Percentiles rank a stretch among this genome's conserved stretches.
Evolutionary conservation across 345 rosid species (phyloP).

Genomic region (Arabis hirsuta): DNA sequence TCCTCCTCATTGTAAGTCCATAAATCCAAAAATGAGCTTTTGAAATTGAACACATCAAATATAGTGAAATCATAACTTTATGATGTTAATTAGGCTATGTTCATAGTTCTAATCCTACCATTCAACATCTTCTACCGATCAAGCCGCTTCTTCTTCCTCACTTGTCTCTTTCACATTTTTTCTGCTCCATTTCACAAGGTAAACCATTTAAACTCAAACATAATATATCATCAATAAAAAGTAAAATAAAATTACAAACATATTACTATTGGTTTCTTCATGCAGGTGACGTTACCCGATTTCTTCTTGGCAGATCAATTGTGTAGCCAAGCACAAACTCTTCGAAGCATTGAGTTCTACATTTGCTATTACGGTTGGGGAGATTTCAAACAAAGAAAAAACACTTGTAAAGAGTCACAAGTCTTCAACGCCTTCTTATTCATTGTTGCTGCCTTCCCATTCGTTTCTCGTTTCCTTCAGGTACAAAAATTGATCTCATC

Average conservation of each 20-base stretch:
- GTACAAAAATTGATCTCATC: slow-evolving; percentile 38
- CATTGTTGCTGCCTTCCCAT: slow-evolving; percentile 60
- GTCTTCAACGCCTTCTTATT: slow-evolving; percentile 50
- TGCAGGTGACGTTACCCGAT: slow-evolving; percentile 65
- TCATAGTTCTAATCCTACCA: slow-evolving; percentile 35
- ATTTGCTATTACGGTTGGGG: slow-evolving; percentile 67
- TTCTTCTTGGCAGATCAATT: slow-evolving; percentile 74
- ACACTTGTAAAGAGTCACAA: slow-evolving; percentile 49
- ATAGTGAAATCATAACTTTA: neutral
- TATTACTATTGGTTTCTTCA: slow-evolving; percentile 25
- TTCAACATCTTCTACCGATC: slow-evolving; percentile 44
- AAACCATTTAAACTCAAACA: slow-evolving; percentile 16
- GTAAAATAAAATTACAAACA: neutral
- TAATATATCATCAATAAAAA: neutral
- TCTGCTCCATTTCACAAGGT: slow-evolving; percentile 44
- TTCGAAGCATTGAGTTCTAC: slow-evolving; percentile 62
- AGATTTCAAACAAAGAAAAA: slow-evolving; percentile 53
- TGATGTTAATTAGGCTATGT: slow-evolving; percentile 43
- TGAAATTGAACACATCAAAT: neutral
- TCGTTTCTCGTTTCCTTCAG: slow-evolving; percentile 66
- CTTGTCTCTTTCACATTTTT: slow-evolving; percentile 15
- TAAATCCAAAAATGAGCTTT: slow-evolving; percentile 16
- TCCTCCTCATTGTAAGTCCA: slow-evolving; percentile 46
- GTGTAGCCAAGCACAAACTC: slow-evolving; percentile 67
- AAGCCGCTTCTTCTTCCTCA: slow-evolving; percentile 43